phyloP scores from a whole-genome alignment of 345 rosid species.

The Boechera divaricarpa region DNA sequence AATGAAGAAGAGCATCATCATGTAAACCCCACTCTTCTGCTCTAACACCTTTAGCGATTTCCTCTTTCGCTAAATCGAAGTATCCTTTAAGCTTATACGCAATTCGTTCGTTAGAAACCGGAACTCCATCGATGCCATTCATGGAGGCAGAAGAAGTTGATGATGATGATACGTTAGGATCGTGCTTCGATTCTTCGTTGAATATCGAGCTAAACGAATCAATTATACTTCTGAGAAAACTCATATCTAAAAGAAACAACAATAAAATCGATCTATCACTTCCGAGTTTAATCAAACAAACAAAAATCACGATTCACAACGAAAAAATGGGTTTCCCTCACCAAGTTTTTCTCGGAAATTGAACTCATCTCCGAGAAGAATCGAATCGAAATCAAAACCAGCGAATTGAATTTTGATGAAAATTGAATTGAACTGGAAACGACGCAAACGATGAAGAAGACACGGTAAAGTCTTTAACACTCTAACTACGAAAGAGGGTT shows the following conservation, averaged over 20 bases:
- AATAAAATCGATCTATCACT: constrained; percentile 51
- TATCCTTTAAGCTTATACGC: constrained; percentile 95
- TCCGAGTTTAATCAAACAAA: constrained; percentile 57
- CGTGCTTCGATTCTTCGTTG: constrained; percentile 43
- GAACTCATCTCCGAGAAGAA: constrained; percentile 34
- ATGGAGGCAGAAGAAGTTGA: constrained; percentile 43
- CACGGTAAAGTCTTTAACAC: neutral
- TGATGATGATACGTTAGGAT: constrained; percentile 36
- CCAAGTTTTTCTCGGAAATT: constrained; percentile 20
- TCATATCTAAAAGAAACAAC: constrained; percentile 49
- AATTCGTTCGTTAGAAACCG: constrained; percentile 68
- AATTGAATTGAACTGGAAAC: constrained; percentile 5
- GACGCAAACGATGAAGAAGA: neutral
- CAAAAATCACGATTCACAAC: neutral
- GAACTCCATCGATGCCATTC: constrained; percentile 53
- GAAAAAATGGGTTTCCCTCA: constrained; percentile 15
- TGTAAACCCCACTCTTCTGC: constrained; percentile 94
- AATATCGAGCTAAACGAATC: constrained; percentile 69
- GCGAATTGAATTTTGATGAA: neutral
- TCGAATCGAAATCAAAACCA: constrained; percentile 13
- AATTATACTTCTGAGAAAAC: constrained; percentile 63
- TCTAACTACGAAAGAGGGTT: neutral
- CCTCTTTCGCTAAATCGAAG: constrained; percentile 82
- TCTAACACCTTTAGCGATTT: constrained; percentile 76
- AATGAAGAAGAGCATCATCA: constrained; percentile 79